Conservation (phyloP, 164 flowering plant species). For the Saururus chinensis region DNA sequence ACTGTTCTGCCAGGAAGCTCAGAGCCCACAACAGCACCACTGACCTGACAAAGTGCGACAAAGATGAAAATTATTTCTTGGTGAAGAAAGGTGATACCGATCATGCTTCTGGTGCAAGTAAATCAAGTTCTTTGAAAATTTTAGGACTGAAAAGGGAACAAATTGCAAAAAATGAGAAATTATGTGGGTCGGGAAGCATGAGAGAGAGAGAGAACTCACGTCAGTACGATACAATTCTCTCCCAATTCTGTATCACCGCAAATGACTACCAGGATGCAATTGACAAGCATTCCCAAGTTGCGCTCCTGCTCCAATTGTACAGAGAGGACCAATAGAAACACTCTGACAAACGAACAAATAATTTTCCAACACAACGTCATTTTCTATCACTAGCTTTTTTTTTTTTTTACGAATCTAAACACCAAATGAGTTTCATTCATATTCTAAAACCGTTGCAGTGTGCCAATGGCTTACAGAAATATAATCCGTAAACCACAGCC, state of each 20-base stretch:
- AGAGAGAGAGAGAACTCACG: slow-evolving; percentile 37
- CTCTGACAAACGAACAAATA: slow-evolving; percentile 30
- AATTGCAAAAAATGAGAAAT: background rate
- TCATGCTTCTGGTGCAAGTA: background rate
- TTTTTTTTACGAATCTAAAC: too few species aligned
- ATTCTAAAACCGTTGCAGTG: background rate
- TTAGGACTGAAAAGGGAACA: background rate
- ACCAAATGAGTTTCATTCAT: too few species aligned
- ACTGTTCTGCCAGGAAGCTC: slow-evolving; percentile 79
- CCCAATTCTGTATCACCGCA: slow-evolving; percentile 81
- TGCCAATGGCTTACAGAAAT: background rate
- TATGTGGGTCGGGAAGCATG: background rate
- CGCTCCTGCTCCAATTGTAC: slow-evolving; percentile 63
- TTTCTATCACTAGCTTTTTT: background rate
- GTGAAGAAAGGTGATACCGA: background rate
- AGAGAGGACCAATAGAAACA: slow-evolving; percentile 79
- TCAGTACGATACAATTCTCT: slow-evolving; percentile 49
- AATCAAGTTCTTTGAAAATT: background rate
- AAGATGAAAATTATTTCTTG: background rate
- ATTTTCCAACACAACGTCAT: background rate
- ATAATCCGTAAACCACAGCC: too few species aligned
- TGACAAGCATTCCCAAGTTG: slow-evolving; percentile 69
- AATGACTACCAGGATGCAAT: slow-evolving; percentile 71
- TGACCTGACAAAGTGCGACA: slow-evolving; percentile 30
- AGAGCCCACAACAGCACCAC: slow-evolving; percentile 94